Evolutionary conservation across 177 flowering plant genomes (phyloP), one percentile per base, ranked within the genome.

Genomic region (Tripterygium wilfordii): DNA sequence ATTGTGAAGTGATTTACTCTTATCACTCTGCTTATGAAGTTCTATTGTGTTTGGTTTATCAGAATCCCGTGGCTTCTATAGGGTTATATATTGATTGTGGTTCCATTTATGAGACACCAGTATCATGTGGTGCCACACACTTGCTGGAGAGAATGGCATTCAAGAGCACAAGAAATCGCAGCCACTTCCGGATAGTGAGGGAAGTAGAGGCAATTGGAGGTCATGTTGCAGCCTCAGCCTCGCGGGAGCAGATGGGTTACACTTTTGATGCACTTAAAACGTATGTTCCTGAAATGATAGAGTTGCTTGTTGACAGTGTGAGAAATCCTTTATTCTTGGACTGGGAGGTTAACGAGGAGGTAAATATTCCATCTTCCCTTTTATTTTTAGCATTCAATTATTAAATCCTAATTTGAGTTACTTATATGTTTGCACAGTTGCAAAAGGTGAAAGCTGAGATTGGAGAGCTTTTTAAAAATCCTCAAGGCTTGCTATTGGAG

Each of bases 131-230:
- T 16, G 86, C 78, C 29, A 68, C 96, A 33, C 94, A 94, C 51
- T 68, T 94, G 47, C 62, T 89, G 47, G 97, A 94, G 38, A 70
- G 85, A n/a, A 80, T 90, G 96, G 99, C 97, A 19, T 94, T 94
- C 62, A 94, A 90, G 65, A 83, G 83, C 65, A 90, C 99, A 30
- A 45, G 51, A 31, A 94, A 89, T 60, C 50, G 95, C 19, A 94
- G 92, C 56, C 88, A 94, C 64, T 63, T 90, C 27, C 86, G 96
- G 2, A 42, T 85, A 56, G 95, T 90, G 8, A 75, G 96, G 49
- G 99, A 94, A 70, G 84, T 90, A 51, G 96, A 92, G 71, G 95
- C 99, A 27, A 59, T 69, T 57, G 97, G 97, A 35, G 96, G 99
- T 24, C 69, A 70, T 58, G 70, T 76, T 32, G 68, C 64, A 17